A percentile compares a stretch with the other conserved stretches of the same genome.
These are phyloP conservation scores for Petunia axillaris DNA, from an alignment of 257 asterid species.

Conservation along the genomic window DNA sequence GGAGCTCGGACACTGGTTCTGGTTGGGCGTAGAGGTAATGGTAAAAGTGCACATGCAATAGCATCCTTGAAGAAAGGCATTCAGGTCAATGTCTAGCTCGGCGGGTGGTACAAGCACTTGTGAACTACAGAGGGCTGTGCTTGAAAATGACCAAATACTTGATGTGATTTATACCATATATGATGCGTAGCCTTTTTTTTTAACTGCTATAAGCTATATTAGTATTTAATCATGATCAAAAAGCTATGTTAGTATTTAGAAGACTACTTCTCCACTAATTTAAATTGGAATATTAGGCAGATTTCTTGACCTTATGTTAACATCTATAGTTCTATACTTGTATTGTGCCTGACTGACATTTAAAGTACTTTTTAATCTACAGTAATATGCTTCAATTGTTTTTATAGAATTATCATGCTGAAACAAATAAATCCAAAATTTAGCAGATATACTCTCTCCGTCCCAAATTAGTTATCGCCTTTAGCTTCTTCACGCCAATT, in stretches of 20 bases:
- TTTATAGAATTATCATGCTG: not conserved
- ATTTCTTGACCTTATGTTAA: not conserved
- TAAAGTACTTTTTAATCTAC: not conserved
- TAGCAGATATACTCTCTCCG: not conserved
- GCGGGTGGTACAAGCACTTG: conserved; percentile 88
- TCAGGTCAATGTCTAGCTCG: conserved; percentile 73
- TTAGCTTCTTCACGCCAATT: too few species aligned
- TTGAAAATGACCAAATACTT: conserved; percentile 59
- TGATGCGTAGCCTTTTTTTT: not conserved
- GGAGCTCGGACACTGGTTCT: conserved; percentile 68
- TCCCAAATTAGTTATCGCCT: too few species aligned
- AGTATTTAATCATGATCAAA: not conserved
- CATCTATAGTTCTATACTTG: not conserved
- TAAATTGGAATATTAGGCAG: not conserved
- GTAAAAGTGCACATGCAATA: conserved; percentile 96
- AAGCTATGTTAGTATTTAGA: not conserved
- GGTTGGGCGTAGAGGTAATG: conserved; percentile 92
- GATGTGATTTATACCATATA: conserved; percentile 81
- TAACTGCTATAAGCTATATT: not conserved
- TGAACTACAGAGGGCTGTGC: conserved; percentile 60
- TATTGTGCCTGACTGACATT: not conserved
- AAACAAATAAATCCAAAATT: not conserved
- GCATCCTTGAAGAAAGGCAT: conserved; percentile 65
- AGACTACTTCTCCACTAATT: not conserved
- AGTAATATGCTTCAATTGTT: not conserved